Evolutionary conservation across 352 stramenopile species (phyloP), one percentile per base, ranked within the genome.

Genomic region (Globisporangium solare): DNA sequence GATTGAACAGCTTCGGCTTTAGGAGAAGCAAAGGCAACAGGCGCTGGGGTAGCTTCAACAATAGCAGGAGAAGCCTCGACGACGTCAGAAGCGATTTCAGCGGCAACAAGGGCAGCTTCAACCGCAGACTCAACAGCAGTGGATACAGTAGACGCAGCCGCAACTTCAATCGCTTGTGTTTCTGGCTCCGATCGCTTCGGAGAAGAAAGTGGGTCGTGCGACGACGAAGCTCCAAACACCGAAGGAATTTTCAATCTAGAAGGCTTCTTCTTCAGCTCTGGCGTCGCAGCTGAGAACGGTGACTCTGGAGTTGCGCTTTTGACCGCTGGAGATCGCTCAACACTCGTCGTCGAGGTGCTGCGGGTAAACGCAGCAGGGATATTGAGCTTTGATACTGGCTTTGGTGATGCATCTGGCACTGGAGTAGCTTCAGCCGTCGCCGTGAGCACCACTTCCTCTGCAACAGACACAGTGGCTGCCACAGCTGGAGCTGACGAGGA

Each of bases 311-410:
- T 14, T n/a, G 24, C 42, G 1, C 17, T 51, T 46, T 64, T 61
- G 10, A 49, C 37, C 47, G 42, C 24, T 21, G 13, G n/a, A 22
- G 51, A 15, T 62, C 54, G 52, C 67, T 78, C 47, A 71, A 72
- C 20, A 37, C 42, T 58, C 32, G 71, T 77, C 7, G 71, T 62
- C 3, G 71, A 81, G 2, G 65, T 50, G 31, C 63, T 74, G 15
- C 75, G 73, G 2, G 71, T 69, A 46, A 90, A 90, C 42, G 79
- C 75, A 10, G 60, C 41, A 0, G 71, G 71, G 35, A 80, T 80
- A 27, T 66, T 71, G 5, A 90, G 68, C 58, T 88, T 90, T 51
- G 80, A 90, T 53, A 84, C 83, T 6, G 77, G 72, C 20, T 78
- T 76, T 13, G 68, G 68, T 14, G 67, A 56, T 7, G 47, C n/a